Percentiles rank a stretch among this genome's conserved stretches.
phyloP scores from a whole-genome alignment of 495 filamentous ascomycete species.

The Trichoderma virens region DNA sequence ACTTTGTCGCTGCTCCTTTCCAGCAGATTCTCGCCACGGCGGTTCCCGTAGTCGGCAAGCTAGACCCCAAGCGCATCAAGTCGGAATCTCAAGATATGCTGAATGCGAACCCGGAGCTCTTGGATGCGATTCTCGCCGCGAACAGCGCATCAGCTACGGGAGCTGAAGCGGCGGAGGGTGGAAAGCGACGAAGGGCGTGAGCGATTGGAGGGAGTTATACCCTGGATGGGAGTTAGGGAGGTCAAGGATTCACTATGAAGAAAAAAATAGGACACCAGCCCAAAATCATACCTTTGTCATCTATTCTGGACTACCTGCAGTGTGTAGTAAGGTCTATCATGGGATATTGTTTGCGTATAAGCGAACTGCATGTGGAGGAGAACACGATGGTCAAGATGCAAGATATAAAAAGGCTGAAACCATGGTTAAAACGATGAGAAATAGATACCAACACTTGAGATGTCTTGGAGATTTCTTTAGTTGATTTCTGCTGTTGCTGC shows the following conservation, averaged over 20 bases:
- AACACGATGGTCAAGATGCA: too few species aligned
- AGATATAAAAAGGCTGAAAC: too few species aligned
- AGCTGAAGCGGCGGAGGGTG: slow-evolving; percentile 28
- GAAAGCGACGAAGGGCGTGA: slow-evolving; percentile 40
- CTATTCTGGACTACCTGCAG: too few species aligned
- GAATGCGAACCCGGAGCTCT: slow-evolving; percentile 29
- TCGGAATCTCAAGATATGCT: slow-evolving; percentile 16
- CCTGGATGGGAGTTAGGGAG: not conserved
- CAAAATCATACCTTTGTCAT: too few species aligned
- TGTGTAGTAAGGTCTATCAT: too few species aligned
- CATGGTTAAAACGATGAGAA: too few species aligned
- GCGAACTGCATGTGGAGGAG: too few species aligned
- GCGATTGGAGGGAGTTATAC: not conserved
- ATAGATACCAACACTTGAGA: too few species aligned
- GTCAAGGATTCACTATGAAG: not conserved
- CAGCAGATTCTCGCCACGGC: slow-evolving; percentile 68
- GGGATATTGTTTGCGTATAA: too few species aligned
- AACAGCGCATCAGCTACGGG: slow-evolving; percentile 19
- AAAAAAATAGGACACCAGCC: too few species aligned
- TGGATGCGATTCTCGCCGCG: slow-evolving; percentile 34
- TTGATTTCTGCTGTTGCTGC: too few species aligned
- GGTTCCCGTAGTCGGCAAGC: slow-evolving; percentile 58
- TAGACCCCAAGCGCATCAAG: slow-evolving; percentile 52
- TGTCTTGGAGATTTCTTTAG: too few species aligned
- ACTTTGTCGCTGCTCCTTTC: slow-evolving; percentile 76